Evolutionary conservation across 768 basidiomycete genomes (phyloP), one percentile per base, ranked within the genome.

Genomic region (Phanerodontia chrysosporium): DNA sequence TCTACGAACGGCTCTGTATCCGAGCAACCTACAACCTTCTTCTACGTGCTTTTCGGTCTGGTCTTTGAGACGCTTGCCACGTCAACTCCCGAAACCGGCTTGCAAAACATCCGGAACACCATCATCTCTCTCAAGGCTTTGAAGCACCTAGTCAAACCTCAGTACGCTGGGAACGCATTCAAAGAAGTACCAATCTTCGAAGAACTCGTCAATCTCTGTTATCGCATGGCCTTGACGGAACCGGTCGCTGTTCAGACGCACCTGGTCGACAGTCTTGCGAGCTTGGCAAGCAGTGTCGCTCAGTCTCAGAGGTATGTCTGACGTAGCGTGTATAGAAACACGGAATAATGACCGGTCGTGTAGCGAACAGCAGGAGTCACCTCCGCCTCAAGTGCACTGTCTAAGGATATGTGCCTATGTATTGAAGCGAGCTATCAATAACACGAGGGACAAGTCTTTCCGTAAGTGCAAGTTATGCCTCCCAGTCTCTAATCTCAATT

Each of bases 11-110:
- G 45, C n/a, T 35, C 42, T 3, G 49, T 28, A 14, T 67, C 74
- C 8, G 74, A 79, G 14, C 90, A 92, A 58, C 90, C 93, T 1
- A 80, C 87, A 0, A 79, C 85, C 12, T 85, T 92, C 73, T 99
- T 98, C 75, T 94, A 87, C 73, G 81, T 92, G 12, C 69, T 97
- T 4, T 98, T 96, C 68, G 95, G 96, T 12, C 82, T 98, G n/a
- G 86, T 96, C 0, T 99, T 90, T 64, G 96, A 98, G 69, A 86
- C 91, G 0, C 75, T 98, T 7, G 83, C 83, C 0, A 78, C 82
- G 0, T 81, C 89, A 2, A 83, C 87, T 1, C 73, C 85, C 0
- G 83, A 91, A 56, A 76, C 83, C 0, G 79, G 81, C 1, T 63
- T 0, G 69, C 75, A 5, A 68, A 76, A 10, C 80, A 80, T 6